Percentiles rank a stretch among this genome's conserved stretches.
These are phyloP conservation scores for Auxenochlorella protothecoides DNA, from an alignment of 139 green algal species.

Conservation along the genomic window DNA sequence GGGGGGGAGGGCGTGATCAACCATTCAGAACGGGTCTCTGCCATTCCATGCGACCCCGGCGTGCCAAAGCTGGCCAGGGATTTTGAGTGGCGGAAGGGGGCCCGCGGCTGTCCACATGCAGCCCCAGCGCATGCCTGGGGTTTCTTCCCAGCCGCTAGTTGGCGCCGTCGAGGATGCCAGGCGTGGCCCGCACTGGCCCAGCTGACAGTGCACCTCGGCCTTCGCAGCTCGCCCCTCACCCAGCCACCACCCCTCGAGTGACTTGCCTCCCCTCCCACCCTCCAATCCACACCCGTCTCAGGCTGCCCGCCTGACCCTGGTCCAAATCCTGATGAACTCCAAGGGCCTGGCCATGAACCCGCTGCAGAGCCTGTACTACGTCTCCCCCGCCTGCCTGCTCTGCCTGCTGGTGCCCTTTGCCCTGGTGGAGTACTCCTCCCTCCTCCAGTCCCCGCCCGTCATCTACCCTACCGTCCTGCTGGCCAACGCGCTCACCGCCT, in stretches of 20 bases:
- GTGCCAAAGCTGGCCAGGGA: too few species aligned
- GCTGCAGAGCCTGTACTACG: conserved; percentile 50
- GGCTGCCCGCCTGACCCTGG: conserved; percentile 68
- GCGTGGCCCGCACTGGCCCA: too few species aligned
- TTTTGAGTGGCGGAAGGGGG: too few species aligned
- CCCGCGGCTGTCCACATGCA: too few species aligned
- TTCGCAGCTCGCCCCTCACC: background rate
- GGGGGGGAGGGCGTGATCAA: too few species aligned
- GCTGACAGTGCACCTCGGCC: too few species aligned
- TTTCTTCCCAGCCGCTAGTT: too few species aligned
- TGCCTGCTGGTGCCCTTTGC: conserved; percentile 32
- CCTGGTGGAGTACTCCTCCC: conserved; percentile 7
- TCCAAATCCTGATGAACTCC: conserved; percentile 78
- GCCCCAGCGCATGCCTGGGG: too few species aligned
- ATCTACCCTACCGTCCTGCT: conserved; percentile 49
- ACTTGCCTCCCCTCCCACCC: too few species aligned
- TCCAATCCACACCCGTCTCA: conserved; percentile 12
- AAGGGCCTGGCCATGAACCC: conserved; percentile 50
- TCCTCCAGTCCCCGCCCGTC: conserved; percentile 13
- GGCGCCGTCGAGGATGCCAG: too few species aligned
- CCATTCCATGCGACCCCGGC: too few species aligned
- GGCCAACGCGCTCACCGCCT: conserved; percentile 77
- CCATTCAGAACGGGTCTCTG: too few species aligned
- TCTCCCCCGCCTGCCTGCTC: conserved; percentile 35
- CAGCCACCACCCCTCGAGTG: background rate